Evolutionary conservation across 352 stramenopile species (phyloP).

Genomic region (Globisporangium canariense): DNA sequence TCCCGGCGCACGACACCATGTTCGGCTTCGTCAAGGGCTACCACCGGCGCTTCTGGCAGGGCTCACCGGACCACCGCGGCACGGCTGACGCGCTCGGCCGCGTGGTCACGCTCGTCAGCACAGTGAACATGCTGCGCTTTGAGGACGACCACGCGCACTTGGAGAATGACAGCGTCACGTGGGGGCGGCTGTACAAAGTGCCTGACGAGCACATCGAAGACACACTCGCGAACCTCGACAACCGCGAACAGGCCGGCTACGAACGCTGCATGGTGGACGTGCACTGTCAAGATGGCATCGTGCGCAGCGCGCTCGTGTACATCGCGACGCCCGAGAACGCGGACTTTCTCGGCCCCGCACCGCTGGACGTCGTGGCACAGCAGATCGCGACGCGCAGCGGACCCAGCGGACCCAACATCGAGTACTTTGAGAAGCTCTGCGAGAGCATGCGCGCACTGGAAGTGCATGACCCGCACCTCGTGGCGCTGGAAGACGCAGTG

Average conservation of each 20-base stretch:
- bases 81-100: conserved; percentile 70
- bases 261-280: conserved; percentile 76
- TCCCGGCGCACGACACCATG: conserved; percentile 26
- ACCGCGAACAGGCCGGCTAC: conserved; percentile 80
- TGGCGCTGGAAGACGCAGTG: conserved; percentile 65
- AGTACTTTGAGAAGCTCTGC: conserved; percentile 85
- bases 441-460: conserved; percentile 77
- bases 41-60: conserved; percentile 89
- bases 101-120: conserved; percentile 85
- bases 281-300: conserved; percentile 61
- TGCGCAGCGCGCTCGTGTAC: conserved; percentile 77
- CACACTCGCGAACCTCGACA: conserved; percentile 80
- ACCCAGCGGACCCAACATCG: conserved; percentile 77
- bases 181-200: conserved; percentile 86
- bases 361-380: conserved; percentile 72
- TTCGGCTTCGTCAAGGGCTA: conserved; percentile 74
- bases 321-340: conserved; percentile 80
- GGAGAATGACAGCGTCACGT: conserved; percentile 64
- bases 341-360: conserved; percentile 75
- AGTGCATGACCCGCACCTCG: conserved; percentile 72
- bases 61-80: conserved; percentile 85
- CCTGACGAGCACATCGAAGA: conserved; percentile 66
- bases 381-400: conserved; percentile 72
- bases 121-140: conserved; percentile 69
- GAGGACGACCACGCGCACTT: conserved; percentile 65